These are phyloP conservation scores for Drosera capensis DNA, from an alignment of 148 eudicot genomes.

Conservation along the genomic window DNA sequence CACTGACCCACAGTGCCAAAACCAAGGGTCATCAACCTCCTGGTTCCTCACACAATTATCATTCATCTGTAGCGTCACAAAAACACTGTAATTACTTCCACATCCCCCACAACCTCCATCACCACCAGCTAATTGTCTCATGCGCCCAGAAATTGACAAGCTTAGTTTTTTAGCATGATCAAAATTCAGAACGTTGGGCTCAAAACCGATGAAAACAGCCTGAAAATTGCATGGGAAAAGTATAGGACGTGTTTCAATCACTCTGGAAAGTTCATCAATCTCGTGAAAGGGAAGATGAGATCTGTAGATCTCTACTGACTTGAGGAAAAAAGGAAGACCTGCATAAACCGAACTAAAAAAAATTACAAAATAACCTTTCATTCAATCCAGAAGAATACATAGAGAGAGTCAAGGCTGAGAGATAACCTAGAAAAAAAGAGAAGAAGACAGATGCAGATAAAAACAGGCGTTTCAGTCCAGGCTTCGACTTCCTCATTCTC, in stretches of 20 bases:
- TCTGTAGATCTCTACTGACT: constrained; percentile 81
- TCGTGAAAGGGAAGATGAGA: constrained; percentile 76
- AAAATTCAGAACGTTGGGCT: background rate
- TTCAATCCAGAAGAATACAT: background rate
- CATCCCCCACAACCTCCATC: constrained; percentile 51
- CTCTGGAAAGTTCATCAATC: constrained; percentile 56
- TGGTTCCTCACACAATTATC: constrained; percentile 19
- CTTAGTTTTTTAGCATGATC: constrained; percentile 23
- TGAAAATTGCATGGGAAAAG: constrained; percentile 68
- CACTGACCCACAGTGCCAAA: constrained; percentile 54
- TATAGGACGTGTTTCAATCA: constrained; percentile 37
- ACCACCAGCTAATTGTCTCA: constrained; percentile 31
- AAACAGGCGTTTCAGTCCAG: constrained; percentile 66
- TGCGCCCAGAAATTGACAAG: constrained; percentile 29
- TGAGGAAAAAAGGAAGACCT: constrained; percentile 77
- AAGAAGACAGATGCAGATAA: constrained; percentile 48
- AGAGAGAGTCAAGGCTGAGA: background rate
- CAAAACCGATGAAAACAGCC: constrained; percentile 54
- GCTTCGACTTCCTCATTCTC: constrained; percentile 58
- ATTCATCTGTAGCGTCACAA: constrained; percentile 31
- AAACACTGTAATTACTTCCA: constrained; percentile 36
- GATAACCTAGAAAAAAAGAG: constrained; percentile 58
- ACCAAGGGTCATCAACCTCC: constrained; percentile 12
- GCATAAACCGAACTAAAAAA: constrained; percentile 8
- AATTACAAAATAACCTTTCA: background rate